Base-by-base conservation (phyloP, 2,329 filamentous ascomycete species). In the Verticillium alfalfae region DNA sequence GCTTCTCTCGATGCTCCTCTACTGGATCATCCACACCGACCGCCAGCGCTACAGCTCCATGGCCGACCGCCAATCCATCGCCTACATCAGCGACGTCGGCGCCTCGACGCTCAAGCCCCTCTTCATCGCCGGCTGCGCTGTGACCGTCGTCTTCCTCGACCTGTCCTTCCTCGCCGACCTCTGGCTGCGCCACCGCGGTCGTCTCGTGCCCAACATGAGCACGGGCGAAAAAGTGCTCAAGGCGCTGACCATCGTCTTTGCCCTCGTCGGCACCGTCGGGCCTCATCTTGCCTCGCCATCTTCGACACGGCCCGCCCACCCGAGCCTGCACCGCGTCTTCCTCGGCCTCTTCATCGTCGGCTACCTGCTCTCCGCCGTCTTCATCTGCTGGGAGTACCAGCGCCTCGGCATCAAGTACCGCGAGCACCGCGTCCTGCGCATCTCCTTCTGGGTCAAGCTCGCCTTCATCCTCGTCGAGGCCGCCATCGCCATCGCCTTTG, bases 311-410 rank as follows among this genome's bases (percentile, higher is more conserved):
- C 82, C n/a, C 78, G 80, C 61, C 61, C 85, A 97, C 72, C 81
- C 81, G 1, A 75, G 67, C 1, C 72, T 90, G 62, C 95, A 99
- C 72, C 81, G 92, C 69, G 79, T 86, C 2, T 96, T 96, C 76
- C 78, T 99, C 39, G 76, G 85, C 1, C 75, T 97, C 59, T 99
- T 99, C 74, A 92, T 97, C 72, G 87, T 75, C 15, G 95, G 92
- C 38, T 98, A 96, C 73, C 79, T 97, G 60, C 72, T 97, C 60
- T 92, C 88, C 5, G 93, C 94, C 61, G 83, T 97, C 67, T 94
- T 93, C 75, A 90, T 94, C 66, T 97, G 93, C 79, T 88, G 86
- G 78, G 93, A 97, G 74, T 97, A 96, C 74, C 89, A 95, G 70
- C 88, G 91, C 2, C 83, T 98, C 1, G 92, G 93, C 34, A 87